Base-by-base conservation (phyloP, 768 basidiomycete species). In the Psilocybe subaeruginosa region DNA sequence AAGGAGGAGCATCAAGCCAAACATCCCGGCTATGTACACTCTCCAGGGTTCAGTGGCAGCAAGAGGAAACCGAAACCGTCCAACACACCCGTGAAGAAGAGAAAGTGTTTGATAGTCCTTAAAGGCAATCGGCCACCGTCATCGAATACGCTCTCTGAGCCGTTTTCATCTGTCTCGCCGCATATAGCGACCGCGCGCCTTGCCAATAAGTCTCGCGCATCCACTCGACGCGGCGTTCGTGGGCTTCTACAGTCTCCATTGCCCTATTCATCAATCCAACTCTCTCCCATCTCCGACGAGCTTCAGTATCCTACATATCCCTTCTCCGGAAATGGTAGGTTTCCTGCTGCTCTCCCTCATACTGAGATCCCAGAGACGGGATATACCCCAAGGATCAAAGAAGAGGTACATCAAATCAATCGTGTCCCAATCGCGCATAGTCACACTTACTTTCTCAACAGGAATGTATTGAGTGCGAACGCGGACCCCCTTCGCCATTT, bases 11-110 rank as follows among this genome's bases (percentile, higher is more conserved):
- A 75, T 46, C 64, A 66, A 14, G 51, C 8, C 8, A 70, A 62
- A 63, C 73, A 67, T 54, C 73, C 74, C 8, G 35, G 71, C 56
- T 76, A 74, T 55, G 64, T 66, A 0, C 73, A 76, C 14, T 46
- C 69, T 14, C 72, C 73, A 9, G 48, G 57, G 37, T 27, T 56
- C 17, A 53, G 17, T 16, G 64, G 66, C 23, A 2, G 23, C 49
- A 50, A 62, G 54, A 56, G 49, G 27, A 65, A 54, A 29, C 19
- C 65, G 19, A 55, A 53, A 51, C 19, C 29, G n/a, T 47, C 16
- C 30, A 3, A 8, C 9, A 19, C 23, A 14, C 47, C 8, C 27
- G 47, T 14, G 19, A 62, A 61, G 54, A 51, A 51, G n/a, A 33
- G 56, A 16, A 53, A 43, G 39, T 17, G 58, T 5, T 31, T 45